These are phyloP conservation scores for Carex arenaria DNA, from an alignment of 202 grass and related monocot species.

Conservation along the genomic window DNA sequence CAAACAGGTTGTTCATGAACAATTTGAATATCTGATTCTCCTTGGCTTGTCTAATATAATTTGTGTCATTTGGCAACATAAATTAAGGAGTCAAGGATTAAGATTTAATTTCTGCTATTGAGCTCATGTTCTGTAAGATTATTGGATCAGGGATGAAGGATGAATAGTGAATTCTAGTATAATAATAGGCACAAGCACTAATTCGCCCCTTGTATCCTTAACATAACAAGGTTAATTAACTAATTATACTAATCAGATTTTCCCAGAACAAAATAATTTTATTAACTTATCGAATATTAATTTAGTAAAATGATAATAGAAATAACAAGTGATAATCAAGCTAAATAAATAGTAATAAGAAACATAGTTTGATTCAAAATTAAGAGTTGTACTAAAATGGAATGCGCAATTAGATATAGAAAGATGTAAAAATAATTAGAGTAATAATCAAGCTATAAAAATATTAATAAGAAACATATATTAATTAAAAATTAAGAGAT, in stretches of 20 bases:
- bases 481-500: not conserved
- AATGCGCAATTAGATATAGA: too few species aligned
- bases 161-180: not conserved
- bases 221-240: not conserved
- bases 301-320: not conserved
- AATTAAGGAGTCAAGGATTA: not conserved
- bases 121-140: not conserved
- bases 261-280: not conserved
- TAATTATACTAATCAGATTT: not conserved
- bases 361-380: not conserved
- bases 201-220: not conserved
- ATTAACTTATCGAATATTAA: not conserved
- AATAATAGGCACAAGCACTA: not conserved
- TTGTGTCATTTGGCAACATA: not conserved
- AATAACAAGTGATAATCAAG: not conserved
- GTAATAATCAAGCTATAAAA: not conserved
- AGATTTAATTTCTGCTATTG: not conserved
- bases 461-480: not conserved
- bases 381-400: not conserved
- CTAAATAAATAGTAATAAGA: not conserved
- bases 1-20: not conserved
- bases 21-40: not conserved
- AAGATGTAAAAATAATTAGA: not conserved
- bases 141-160: not conserved
- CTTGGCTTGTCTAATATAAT: not conserved